phyloP scores from a whole-genome alignment of 2,329 filamentous ascomycete species.

The Trichothecium roseum region DNA sequence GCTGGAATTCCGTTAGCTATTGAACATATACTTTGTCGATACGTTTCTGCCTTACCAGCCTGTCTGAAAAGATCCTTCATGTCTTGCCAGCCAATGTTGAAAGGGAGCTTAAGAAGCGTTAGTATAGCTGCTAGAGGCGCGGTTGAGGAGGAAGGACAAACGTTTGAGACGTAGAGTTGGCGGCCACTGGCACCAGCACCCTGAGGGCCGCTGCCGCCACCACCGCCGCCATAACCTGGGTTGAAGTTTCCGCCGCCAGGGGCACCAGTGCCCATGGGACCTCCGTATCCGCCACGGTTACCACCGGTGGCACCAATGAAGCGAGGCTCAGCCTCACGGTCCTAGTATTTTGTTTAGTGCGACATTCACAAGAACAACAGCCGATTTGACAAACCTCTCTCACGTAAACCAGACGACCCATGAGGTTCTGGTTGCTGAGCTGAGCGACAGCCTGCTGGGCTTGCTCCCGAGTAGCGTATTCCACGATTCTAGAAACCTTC shows the following conservation, averaged over 20 bases:
- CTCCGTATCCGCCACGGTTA: constrained; percentile 46
- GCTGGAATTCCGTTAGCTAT: constrained; percentile 16
- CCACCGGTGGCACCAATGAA: constrained; percentile 68
- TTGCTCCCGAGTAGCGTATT: constrained; percentile 99
- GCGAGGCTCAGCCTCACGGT: constrained; percentile 94
- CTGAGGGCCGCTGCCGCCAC: constrained; percentile 33
- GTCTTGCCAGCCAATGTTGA: constrained; percentile 97
- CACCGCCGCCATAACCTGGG: constrained; percentile 43
- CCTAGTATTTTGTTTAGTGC: constrained; percentile 40
- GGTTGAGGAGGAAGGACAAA: constrained; percentile 46
- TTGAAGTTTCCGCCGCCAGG: constrained; percentile 43
- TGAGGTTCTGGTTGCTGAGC: constrained; percentile 97
- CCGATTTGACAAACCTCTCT: constrained; percentile 60
- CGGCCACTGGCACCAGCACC: constrained; percentile 56
- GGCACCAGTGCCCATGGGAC: constrained; percentile 41
- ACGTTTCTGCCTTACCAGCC: constrained; percentile 60
- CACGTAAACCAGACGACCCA: constrained; percentile 97
- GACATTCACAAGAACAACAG: background rate
- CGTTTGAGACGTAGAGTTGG: constrained; percentile 97
- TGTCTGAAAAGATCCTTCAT: constrained; percentile 97
- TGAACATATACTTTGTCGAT: no score
- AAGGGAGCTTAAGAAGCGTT: constrained; percentile 64
- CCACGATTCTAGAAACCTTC: constrained; percentile 71
- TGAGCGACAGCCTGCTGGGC: constrained; percentile 94
- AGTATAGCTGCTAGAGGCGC: constrained; percentile 8